Evolutionary conservation across 768 basidiomycete species (phyloP).

Genomic region (Tricholoma flavovirens): DNA sequence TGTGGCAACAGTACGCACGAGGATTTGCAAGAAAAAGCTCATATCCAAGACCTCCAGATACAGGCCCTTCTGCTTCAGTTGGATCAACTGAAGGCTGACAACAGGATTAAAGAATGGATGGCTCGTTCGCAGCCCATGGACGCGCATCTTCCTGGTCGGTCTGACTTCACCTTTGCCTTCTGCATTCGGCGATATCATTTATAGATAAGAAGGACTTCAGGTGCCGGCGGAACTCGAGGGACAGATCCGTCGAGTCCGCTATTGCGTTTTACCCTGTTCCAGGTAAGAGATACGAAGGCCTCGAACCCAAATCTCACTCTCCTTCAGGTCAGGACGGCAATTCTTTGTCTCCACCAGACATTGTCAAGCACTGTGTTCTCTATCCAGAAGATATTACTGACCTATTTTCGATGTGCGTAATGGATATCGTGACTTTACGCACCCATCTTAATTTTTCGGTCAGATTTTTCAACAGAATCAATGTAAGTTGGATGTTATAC

Average conservation of each 20-base stretch:
- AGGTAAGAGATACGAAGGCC: conserved; percentile 20
- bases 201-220: neutral
- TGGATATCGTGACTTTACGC: neutral
- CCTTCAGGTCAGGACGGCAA: neutral
- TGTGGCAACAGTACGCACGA: conserved; percentile 44
- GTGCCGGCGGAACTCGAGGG: conserved; percentile 15
- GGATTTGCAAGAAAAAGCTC: conserved; percentile 42
- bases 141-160: conserved; percentile 4
- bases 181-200: neutral
- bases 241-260: conserved; percentile 32
- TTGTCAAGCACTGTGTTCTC: conserved; percentile 42
- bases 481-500: conserved; percentile 37
- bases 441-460: neutral
- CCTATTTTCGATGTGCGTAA: conserved; percentile 47
- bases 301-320: neutral
- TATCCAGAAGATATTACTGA: conserved; percentile 47
- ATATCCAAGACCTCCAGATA: conserved; percentile 41
- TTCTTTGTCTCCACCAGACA: conserved; percentile 32
- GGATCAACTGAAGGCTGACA: conserved; percentile 34
- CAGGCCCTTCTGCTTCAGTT: conserved; percentile 37
- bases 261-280: conserved; percentile 28
- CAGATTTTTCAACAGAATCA: conserved; percentile 50
- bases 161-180: conserved; percentile 2
- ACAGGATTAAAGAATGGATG: conserved; percentile 38
- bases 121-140: conserved; percentile 22